A percentile compares a stretch with the other conserved stretches of the same genome.
phyloP scores from a whole-genome alignment of 352 stramenopile genomes.

The Globisporangium carolinianum region DNA sequence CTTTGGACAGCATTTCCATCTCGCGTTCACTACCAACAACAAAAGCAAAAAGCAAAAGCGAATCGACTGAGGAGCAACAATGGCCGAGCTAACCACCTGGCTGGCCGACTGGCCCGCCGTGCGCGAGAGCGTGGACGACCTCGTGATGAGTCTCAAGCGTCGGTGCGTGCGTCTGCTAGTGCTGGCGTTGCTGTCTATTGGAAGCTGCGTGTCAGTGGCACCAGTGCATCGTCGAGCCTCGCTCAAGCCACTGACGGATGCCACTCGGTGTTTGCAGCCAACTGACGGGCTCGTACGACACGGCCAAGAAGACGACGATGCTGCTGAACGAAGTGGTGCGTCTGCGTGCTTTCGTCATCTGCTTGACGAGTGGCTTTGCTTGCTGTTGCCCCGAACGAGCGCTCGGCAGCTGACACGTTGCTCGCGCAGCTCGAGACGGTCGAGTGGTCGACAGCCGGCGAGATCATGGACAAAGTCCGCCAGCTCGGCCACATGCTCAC shows the following conservation, averaged over 20 bases:
- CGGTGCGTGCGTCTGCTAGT: conserved; percentile 21
- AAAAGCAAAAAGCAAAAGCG: no score
- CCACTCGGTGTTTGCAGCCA: conserved; percentile 24
- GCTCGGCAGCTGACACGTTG: neutral
- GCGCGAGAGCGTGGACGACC: conserved; percentile 52
- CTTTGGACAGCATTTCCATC: no score
- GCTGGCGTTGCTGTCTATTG: no score
- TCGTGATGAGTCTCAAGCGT: conserved; percentile 78
- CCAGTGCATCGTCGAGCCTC: neutral
- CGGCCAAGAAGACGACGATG: conserved; percentile 67
- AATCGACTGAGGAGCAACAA: neutral
- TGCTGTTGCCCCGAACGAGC: conserved; percentile 1
- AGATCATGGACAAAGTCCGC: conserved; percentile 84
- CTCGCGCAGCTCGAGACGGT: conserved; percentile 57
- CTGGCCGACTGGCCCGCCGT: conserved; percentile 75
- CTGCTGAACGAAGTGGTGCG: conserved; percentile 68
- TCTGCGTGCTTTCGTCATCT: neutral
- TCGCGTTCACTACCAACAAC: no score
- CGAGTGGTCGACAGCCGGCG: conserved; percentile 66
- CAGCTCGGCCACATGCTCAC: conserved; percentile 77
- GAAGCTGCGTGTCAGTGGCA: no score
- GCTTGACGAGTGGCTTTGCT: neutral
- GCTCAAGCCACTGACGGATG: neutral
- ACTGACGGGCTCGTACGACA: conserved; percentile 74
- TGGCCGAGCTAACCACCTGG: conserved; percentile 54